Conservation (phyloP, 208 protist genomes). For the Angomonas ambiguus region DNA sequence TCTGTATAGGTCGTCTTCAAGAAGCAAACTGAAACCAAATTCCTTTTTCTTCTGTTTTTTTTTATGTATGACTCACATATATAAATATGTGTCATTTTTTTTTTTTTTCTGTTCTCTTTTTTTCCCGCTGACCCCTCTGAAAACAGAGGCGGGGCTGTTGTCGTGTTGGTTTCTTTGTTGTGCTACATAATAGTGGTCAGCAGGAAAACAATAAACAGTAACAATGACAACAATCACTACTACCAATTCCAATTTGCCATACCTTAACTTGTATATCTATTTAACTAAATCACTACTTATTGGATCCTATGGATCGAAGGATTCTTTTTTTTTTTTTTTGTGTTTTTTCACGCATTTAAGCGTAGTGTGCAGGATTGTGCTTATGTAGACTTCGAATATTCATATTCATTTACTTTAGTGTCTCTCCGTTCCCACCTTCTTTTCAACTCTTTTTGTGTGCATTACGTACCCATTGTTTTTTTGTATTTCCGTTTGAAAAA, state of each 20-base stretch:
- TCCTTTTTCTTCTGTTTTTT: too few species aligned
- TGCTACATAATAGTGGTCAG: too few species aligned
- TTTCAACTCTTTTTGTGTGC: conserved; percentile 3
- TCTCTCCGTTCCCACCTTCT: conserved; percentile 3
- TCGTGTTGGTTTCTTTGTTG: too few species aligned
- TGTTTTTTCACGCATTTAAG: conserved; percentile 4
- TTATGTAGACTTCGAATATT: not conserved
- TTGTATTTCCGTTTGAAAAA: conserved; percentile 7
- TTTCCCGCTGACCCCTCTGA: too few species aligned
- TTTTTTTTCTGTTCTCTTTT: conserved; percentile 11
- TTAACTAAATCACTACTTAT: not conserved
- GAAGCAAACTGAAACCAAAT: too few species aligned
- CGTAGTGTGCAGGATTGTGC: not conserved
- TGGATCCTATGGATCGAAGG: not conserved
- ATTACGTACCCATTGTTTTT: conserved; percentile 2
- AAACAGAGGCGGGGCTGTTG: too few species aligned
- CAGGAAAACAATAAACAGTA: too few species aligned
- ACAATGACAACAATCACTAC: too few species aligned
- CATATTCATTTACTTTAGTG: not conserved
- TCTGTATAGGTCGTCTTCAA: conserved; percentile 56
- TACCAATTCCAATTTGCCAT: too few species aligned
- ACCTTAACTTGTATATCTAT: too few species aligned
- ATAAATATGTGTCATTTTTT: conserved; percentile 11
- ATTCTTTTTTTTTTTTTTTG: conserved; percentile 9
- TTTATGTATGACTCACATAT: not conserved